Evolutionary conservation across 257 asterid genomes (phyloP).

Genomic region (Cordia subcordata): DNA sequence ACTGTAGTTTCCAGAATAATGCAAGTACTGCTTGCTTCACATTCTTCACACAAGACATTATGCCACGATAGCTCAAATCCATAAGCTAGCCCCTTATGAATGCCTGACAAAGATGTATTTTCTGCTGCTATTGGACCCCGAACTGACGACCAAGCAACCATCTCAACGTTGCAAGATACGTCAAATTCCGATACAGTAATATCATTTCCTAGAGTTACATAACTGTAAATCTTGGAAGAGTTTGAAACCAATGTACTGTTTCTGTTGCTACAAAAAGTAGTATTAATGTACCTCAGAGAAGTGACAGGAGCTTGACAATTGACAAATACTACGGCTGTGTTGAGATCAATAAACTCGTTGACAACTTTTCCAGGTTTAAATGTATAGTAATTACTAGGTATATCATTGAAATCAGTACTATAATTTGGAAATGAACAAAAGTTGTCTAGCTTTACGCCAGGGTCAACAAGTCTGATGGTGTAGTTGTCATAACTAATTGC

Average conservation of each 20-base stretch:
- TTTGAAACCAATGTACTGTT: constrained; percentile 16
- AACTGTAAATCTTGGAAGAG: constrained; percentile 23
- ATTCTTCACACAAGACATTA: constrained; percentile 11
- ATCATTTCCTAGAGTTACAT: constrained; percentile 23
- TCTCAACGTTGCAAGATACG: constrained; percentile 40
- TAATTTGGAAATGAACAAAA: constrained; percentile 34
- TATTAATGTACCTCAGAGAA: constrained; percentile 24
- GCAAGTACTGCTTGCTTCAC: constrained; percentile 19
- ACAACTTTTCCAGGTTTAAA: not conserved
- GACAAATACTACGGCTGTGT: constrained; percentile 16
- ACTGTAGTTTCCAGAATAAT: constrained; percentile 4
- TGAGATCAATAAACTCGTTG: not conserved
- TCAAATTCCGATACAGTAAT: constrained; percentile 28
- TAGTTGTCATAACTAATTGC: constrained; percentile 38
- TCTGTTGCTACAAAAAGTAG: constrained; percentile 32
- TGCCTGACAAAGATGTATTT: constrained; percentile 16
- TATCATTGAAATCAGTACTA: not conserved
- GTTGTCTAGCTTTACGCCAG: constrained; percentile 27
- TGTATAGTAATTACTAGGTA: not conserved
- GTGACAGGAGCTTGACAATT: constrained; percentile 28
- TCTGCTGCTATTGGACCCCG: constrained; percentile 14
- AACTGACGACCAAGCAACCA: constrained; percentile 8
- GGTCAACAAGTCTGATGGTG: constrained; percentile 47
- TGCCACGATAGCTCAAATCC: constrained; percentile 44
- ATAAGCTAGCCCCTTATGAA: constrained; percentile 30